Evolutionary conservation across 2,329 filamentous ascomycete species (phyloP), one percentile per base, ranked within the genome.

Genomic region (Penicillium verrucosum): DNA sequence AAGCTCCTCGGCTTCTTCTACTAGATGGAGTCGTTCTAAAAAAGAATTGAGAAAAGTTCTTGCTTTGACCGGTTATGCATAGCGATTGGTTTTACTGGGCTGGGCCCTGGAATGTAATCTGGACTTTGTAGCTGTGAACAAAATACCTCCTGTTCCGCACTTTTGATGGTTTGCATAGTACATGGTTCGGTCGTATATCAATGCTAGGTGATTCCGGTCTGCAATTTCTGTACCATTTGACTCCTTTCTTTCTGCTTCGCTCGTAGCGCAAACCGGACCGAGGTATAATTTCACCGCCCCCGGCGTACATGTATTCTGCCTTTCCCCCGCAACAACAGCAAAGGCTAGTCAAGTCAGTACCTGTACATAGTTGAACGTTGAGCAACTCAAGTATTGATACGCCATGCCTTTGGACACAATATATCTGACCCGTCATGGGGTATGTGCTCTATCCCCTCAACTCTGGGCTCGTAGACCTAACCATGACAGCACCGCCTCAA

Each of bases 1-100:
- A 99, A 99, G 88, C 90, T 99, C 81, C 90, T 97, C 73, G 94
- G 94, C 74, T 99, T 97, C 89, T 97, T 97, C 86, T 97, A 97
- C 86, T 97, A 94, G 78, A 77, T 51, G 61, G 56, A 63, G 57
- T 63, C 53, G 56, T 51, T 54, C 21, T 55, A 63, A 60, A 64
- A 61, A 65, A 63, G 57, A 58, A 62, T 61, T 54, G 59, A 67
- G 49, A 67, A 70, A 69, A 66, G 63, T 67, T 65, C 52, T 64
- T 64, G 56, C 64, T 61, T 64, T 65, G 63, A 63, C 59, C 62
- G 65, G 58, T 62, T 57, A 61, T 54, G 59, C 56, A 61, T 65
- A 61, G 43, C 55, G 59, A 53, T 60, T 60, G 49, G 41, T 32
- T 44, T 23, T 37, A 32, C n/a, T 62, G 61, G 64, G 60, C 61